Conservation (phyloP, 352 stramenopile species). For the Globisporangium yorkense region DNA sequence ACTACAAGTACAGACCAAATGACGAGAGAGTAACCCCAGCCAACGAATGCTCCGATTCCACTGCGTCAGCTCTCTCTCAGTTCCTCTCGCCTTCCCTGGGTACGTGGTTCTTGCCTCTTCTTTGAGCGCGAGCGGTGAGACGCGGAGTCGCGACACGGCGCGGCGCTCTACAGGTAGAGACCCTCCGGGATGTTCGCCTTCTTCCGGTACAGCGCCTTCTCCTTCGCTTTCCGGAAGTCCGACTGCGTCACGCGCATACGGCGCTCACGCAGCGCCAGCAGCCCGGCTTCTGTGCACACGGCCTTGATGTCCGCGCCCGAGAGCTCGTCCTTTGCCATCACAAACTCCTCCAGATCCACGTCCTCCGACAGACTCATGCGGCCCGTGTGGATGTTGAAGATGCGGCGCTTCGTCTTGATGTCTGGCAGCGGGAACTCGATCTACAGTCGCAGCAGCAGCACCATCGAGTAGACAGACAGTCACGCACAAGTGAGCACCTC, state of each 20-base stretch:
- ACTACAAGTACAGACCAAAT: background rate
- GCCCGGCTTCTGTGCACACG: constrained; percentile 98
- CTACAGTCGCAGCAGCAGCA: constrained; percentile 21
- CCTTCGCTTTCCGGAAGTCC: constrained; percentile 99
- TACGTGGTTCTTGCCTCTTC: background rate
- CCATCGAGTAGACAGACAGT: background rate
- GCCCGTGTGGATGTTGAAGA: constrained; percentile 99
- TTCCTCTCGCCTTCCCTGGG: background rate
- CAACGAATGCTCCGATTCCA: constrained; percentile 1
- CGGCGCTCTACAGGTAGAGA: constrained; percentile 93
- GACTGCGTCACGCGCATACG: constrained; percentile 99
- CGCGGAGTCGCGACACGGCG: background rate
- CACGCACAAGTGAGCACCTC: background rate
- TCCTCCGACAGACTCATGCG: constrained; percentile 98
- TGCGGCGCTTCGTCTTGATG: constrained; percentile 99
- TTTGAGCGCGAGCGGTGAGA: background rate
- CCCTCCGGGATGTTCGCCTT: constrained; percentile 99
- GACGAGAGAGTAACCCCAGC: background rate
- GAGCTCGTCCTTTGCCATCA: constrained; percentile 99
- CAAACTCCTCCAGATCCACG: constrained; percentile 99
- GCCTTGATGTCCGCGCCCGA: constrained; percentile 99
- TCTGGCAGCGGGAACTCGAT: constrained; percentile 99
- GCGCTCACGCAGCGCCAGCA: constrained; percentile 97
- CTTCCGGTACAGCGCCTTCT: constrained; percentile 99
- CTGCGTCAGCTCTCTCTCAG: background rate